phyloP scores from a whole-genome alignment of 2,329 filamentous ascomycete genomes.

The Monilinia laxa region DNA sequence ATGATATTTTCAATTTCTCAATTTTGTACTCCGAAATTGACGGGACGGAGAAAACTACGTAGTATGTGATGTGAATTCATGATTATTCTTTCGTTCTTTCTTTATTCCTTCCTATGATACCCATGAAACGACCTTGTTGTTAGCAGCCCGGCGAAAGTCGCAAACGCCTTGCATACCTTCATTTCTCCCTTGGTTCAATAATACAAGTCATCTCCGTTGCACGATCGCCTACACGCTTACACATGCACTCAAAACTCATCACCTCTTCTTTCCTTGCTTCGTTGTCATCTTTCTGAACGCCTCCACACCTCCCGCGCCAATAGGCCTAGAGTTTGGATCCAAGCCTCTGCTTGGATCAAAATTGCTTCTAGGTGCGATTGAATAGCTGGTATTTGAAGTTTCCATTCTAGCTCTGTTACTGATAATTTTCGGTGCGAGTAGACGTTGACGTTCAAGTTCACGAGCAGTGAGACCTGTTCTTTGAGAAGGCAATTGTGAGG shows the following conservation, averaged over 20 bases:
- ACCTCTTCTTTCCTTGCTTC: slow-evolving; percentile 51
- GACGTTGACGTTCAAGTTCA: slow-evolving; percentile 53
- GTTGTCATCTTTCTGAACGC: slow-evolving; percentile 66
- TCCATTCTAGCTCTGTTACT: slow-evolving; percentile 55
- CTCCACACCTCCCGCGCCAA: slow-evolving; percentile 62
- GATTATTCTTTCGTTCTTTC: slow-evolving; percentile 11
- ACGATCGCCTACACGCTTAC: background rate
- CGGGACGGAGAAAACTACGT: background rate
- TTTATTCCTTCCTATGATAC: slow-evolving; percentile 14
- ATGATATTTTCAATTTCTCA: slow-evolving; percentile 2
- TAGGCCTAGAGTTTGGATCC: slow-evolving; percentile 53
- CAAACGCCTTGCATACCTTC: slow-evolving; percentile 13
- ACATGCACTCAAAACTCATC: background rate
- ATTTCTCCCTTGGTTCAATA: slow-evolving; percentile 10
- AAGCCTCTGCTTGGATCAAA: slow-evolving; percentile 54
- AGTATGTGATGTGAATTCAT: slow-evolving; percentile 5
- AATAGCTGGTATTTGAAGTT: slow-evolving; percentile 40
- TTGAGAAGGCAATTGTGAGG: slow-evolving; percentile 37
- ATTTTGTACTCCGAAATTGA: slow-evolving; percentile 2
- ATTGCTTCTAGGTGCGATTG: slow-evolving; percentile 51
- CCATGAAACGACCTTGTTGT: slow-evolving; percentile 7
- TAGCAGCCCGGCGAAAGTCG: slow-evolving; percentile 14
- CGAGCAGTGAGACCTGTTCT: slow-evolving; percentile 34
- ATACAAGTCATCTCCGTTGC: slow-evolving; percentile 5
- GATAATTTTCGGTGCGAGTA: slow-evolving; percentile 55